These are phyloP conservation scores for Ogataea pignaliae DNA, from an alignment of 805 yeast species.

Conservation along the genomic window DNA sequence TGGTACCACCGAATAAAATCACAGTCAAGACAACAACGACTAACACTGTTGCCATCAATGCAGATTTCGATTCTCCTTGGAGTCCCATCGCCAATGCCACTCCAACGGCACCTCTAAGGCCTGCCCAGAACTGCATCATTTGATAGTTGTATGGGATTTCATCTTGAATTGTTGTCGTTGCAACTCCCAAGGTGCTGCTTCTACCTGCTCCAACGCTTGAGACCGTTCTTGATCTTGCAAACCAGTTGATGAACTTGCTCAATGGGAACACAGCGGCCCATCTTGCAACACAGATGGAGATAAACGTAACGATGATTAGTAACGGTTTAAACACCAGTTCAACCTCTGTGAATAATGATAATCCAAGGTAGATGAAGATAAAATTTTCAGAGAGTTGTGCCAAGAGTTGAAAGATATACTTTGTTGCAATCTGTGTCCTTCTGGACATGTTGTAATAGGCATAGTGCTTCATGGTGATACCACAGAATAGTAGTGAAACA, in stretches of 20 bases:
- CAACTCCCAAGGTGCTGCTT: conserved; percentile 19
- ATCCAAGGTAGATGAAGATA: conserved; percentile 90
- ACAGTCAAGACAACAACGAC: conserved; percentile 97
- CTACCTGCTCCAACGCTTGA: conserved; percentile 19
- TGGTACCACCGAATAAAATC: conserved; percentile 95
- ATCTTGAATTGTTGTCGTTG: conserved; percentile 50
- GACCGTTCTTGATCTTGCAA: conserved; percentile 56
- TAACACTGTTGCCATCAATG: conserved; percentile 87
- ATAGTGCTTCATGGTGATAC: conserved; percentile 93
- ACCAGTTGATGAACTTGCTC: conserved; percentile 77
- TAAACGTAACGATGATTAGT: conserved; percentile 82
- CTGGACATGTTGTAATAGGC: conserved; percentile 98
- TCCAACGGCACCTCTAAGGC: conserved; percentile 97
- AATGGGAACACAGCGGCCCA: conserved; percentile 98
- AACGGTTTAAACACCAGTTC: conserved; percentile 92
- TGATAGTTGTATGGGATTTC: conserved; percentile 95
- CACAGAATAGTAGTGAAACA: conserved; percentile 90
- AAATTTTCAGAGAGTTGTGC: conserved; percentile 97
- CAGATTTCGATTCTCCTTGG: conserved; percentile 87
- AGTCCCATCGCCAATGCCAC: conserved; percentile 98
- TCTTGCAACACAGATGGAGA: conserved; percentile 89
- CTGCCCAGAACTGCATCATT: conserved; percentile 99
- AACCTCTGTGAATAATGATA: conserved; percentile 93
- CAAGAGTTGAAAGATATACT: conserved; percentile 86
- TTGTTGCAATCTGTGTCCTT: conserved; percentile 93